Percentiles rank a stretch among this genome's conserved stretches.
Conservation (phyloP, 2,329 filamentous ascomycete species). For the Sporothrix protearum region DNA sequence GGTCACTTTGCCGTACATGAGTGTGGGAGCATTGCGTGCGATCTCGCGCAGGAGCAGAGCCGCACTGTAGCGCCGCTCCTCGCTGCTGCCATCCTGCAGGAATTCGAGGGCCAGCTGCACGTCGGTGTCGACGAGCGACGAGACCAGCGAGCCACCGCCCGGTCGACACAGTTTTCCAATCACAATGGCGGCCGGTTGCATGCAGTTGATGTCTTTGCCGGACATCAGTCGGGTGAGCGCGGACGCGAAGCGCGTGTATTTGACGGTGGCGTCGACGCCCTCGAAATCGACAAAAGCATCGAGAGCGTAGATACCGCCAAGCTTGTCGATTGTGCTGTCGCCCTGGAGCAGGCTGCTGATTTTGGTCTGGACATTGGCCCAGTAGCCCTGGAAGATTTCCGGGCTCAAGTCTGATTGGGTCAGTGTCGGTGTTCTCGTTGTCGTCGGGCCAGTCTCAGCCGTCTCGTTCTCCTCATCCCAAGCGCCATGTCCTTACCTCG, state of each 20-base stretch:
- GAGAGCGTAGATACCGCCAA: conserved; percentile 87
- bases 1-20: conserved; percentile 94
- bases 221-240: conserved; percentile 84
- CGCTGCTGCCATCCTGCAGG: conserved; percentile 90
- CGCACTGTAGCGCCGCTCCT: conserved; percentile 88
- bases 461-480: background rate
- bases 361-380: conserved; percentile 54
- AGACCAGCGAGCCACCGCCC: conserved; percentile 88
- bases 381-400: conserved; percentile 67
- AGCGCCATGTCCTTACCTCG: conserved; percentile 43
- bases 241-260: conserved; percentile 90
- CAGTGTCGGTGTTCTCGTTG: background rate
- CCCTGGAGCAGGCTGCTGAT: conserved; percentile 71
- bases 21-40: conserved; percentile 84
- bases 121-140: conserved; percentile 92
- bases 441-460: too few species aligned
- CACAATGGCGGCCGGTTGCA: conserved; percentile 84
- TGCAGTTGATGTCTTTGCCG: conserved; percentile 85
- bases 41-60: conserved; percentile 88
- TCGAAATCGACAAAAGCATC: conserved; percentile 95
- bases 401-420: conserved; percentile 64
- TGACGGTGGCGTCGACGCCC: conserved; percentile 85
- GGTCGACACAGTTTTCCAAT: conserved; percentile 88
- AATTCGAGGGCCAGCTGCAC: conserved; percentile 95
- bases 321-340: conserved; percentile 79